Evolutionary conservation across 129 eudicot genomes (phyloP), one percentile per base, ranked within the genome.

Genomic region (Saussurea involucrata): DNA sequence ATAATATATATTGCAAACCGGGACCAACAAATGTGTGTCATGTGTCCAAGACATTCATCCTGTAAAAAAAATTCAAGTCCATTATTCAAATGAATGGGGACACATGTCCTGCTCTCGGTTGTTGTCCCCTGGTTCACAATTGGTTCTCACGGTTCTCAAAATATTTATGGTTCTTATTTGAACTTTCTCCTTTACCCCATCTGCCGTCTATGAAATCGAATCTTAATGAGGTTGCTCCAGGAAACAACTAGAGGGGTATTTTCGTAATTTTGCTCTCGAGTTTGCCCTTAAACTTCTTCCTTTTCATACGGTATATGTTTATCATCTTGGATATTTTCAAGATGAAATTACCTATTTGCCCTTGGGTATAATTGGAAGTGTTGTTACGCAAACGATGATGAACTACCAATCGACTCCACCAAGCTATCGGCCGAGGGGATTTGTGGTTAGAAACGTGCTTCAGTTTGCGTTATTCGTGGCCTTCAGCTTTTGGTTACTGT

Each of bases 401-500:
- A 71, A 79, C 60, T 72, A 71, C 73, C 78, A 79, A 72, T 66
- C 79, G 15, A 80, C 84, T 6, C 84, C 80, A 33, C 34, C 66
- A 80, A 80, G 84, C 84, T 66, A 67, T 74, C 55, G 75, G 13
- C 18, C 71, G 0, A 74, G 63, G n/a, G 84, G 75, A 34, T 68
- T 57, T 40, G 55, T 37, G 21, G 49, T 29, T 9, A 80, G 75
- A 15, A 21, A 57, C 17, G 8, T 57, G 53, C 75, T 80, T 53
- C 84, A 80, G 5, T 74, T 80, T 20, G 80, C 71, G 22, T 29
- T 80, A 27, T 80, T 80, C 73, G 80, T 69, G 68, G 80, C 75
- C 69, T 74, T 80, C 75, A 80, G 84, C 80, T 80, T 80, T 36
- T 80, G 84, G 84, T 68, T 80, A 80, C 65, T 74, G 1, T 80